Conservation (phyloP, 441 rosid species). For the Rhodomyrtus psidioides region DNA sequence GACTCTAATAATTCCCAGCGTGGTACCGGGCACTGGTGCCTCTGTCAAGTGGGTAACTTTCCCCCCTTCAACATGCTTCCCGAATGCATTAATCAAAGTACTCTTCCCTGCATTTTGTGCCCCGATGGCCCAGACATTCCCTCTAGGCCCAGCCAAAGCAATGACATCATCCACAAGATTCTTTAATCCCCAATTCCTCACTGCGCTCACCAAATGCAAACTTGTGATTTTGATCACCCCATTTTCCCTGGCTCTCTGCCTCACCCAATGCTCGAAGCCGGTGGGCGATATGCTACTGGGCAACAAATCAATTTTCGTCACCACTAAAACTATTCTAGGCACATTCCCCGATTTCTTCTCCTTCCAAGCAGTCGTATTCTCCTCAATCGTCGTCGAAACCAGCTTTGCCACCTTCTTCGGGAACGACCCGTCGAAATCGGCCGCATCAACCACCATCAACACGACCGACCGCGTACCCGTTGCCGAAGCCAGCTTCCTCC, state of each 20-base stretch:
- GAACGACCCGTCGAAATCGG: constrained; percentile 85
- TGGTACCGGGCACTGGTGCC: constrained; percentile 91
- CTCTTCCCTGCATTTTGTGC: constrained; percentile 90
- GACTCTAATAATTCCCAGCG: constrained; percentile 69
- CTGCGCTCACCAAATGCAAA: constrained; percentile 78
- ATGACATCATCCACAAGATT: constrained; percentile 67
- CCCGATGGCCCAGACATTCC: constrained; percentile 88
- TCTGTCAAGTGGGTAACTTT: constrained; percentile 61
- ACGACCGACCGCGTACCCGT: constrained; percentile 73
- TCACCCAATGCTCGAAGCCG: constrained; percentile 73
- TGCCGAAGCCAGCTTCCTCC: constrained; percentile 52
- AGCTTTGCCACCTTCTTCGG: constrained; percentile 70
- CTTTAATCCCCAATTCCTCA: constrained; percentile 82
- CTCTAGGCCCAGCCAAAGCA: constrained; percentile 67
- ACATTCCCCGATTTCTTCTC: constrained; percentile 76
- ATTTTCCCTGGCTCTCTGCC: constrained; percentile 77
- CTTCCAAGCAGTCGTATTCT: constrained; percentile 69
- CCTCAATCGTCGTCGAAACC: constrained; percentile 59
- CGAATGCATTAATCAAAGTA: constrained; percentile 74
- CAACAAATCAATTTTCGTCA: constrained; percentile 79
- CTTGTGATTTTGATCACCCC: constrained; percentile 61
- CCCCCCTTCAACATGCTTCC: constrained; percentile 36
- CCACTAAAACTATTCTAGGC: constrained; percentile 72
- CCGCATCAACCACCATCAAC: constrained; percentile 77
- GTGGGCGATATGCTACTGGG: constrained; percentile 69